Evolutionary conservation across 225 moss, liverwort and hornwort species (phyloP).

Genomic region (Lunularia cruciata): DNA sequence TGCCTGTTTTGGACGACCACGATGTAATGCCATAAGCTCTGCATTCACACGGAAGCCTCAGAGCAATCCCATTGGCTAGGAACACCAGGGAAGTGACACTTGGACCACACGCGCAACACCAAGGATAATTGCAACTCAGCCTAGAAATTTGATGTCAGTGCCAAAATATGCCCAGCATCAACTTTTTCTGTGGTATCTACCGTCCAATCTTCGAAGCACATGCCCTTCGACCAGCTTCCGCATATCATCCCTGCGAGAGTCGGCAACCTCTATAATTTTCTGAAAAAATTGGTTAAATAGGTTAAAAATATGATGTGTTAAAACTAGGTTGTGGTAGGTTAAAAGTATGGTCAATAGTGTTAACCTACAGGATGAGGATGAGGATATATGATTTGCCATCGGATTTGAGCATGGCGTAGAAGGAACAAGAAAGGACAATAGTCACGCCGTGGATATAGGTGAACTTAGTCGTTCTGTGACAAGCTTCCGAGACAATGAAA

Average conservation of each 20-base stretch:
- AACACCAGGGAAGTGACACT: not conserved
- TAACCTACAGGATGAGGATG: no score
- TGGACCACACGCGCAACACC: conserved; percentile 22
- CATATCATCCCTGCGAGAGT: conserved; percentile 34
- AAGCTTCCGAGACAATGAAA: no score
- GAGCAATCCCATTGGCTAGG: no score
- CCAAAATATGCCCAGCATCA: conserved; percentile 28
- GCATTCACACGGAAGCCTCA: not conserved
- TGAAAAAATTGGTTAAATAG: conserved; percentile 7
- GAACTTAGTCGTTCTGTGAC: no score
- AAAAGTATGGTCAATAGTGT: no score
- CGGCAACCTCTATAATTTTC: conserved; percentile 36
- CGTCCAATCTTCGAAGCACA: conserved; percentile 20
- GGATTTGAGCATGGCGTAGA: no score
- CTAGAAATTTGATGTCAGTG: conserved; percentile 22
- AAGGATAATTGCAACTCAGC: conserved; percentile 26
- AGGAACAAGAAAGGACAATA: no score
- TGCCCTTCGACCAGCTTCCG: conserved; percentile 34
- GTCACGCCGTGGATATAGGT: no score
- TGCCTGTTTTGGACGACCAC: not conserved
- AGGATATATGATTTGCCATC: no score
- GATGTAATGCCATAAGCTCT: not conserved
- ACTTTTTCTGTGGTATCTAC: conserved; percentile 22
- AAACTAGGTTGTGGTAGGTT: no score
- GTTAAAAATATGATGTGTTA: no score